These are phyloP conservation scores for Fusarium algeriense DNA, from an alignment of 2,329 filamentous ascomycete genomes.

Conservation along the genomic window DNA sequence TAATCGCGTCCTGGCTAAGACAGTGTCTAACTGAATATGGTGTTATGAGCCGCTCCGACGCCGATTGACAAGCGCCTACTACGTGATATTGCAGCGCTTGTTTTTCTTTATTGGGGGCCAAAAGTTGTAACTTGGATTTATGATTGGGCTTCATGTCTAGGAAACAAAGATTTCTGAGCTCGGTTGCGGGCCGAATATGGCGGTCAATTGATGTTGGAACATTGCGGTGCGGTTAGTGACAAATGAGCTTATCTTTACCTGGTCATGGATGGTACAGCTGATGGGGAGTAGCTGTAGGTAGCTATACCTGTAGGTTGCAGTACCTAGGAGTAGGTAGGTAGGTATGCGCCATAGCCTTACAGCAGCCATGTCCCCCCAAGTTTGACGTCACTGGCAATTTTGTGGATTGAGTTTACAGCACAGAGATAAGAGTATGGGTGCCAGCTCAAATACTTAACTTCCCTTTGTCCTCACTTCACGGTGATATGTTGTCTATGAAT, in stretches of 20 bases:
- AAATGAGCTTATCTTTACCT: background rate
- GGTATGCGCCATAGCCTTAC: background rate
- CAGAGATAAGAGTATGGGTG: background rate
- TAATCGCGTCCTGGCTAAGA: conserved; percentile 15
- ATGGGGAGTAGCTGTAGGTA: background rate
- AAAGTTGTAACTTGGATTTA: background rate
- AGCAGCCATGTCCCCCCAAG: background rate
- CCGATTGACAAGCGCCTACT: conserved; percentile 1
- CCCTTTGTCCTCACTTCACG: background rate
- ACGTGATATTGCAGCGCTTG: background rate
- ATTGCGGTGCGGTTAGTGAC: conserved; percentile 1
- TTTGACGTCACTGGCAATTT: conserved; percentile 34
- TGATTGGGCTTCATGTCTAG: background rate
- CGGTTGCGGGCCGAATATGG: background rate
- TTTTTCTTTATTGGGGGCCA: conserved; percentile 15
- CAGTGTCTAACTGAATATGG: conserved; percentile 13
- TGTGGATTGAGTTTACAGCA: background rate
- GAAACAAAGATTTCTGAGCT: conserved; percentile 16
- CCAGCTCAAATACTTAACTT: background rate
- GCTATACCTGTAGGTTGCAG: background rate
- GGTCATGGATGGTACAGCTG: background rate
- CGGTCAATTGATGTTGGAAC: background rate
- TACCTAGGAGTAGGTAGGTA: no score
- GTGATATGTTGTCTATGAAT: background rate
- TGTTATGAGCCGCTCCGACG: conserved; percentile 16